Conservation (phyloP, 352 stramenopile species). For the Globisporangium parvum region DNA sequence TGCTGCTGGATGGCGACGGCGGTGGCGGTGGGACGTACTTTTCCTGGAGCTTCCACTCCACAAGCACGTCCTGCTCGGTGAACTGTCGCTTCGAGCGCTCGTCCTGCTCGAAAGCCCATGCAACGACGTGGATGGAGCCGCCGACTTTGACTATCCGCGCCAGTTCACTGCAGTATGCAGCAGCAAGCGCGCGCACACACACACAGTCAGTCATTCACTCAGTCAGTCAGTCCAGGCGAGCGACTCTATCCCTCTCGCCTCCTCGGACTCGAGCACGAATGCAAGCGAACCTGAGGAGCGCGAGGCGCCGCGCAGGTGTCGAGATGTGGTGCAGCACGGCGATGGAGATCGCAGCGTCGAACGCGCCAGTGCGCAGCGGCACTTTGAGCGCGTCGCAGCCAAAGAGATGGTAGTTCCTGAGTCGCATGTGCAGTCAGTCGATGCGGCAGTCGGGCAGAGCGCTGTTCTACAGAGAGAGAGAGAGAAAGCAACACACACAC, state of each 20-base stretch:
- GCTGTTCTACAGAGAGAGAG: no score
- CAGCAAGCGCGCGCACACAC: no score
- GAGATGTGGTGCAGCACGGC: conserved; percentile 84
- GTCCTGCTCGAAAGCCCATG: conserved; percentile 83
- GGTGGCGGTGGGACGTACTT: conserved; percentile 39
- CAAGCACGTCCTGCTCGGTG: conserved; percentile 74
- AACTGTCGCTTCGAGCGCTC: conserved; percentile 70
- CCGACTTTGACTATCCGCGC: conserved; percentile 56
- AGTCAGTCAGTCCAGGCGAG: no score
- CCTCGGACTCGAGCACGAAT: not conserved
- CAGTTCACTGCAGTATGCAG: conserved; percentile 37
- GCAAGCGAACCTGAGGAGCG: conserved; percentile 44
- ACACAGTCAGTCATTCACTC: no score
- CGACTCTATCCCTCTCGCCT: no score
- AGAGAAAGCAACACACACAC: no score
- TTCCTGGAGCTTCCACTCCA: conserved; percentile 85
- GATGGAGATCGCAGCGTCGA: conserved; percentile 81
- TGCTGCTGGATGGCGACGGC: conserved; percentile 5
- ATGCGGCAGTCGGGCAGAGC: not conserved
- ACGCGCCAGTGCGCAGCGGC: conserved; percentile 43
- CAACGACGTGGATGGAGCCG: conserved; percentile 54
- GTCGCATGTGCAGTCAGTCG: not conserved
- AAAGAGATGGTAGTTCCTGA: conserved; percentile 52
- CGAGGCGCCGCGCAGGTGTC: conserved; percentile 58
- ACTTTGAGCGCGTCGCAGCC: conserved; percentile 64